Conservation (phyloP, 2,329 filamentous ascomycete genomes). For the Diaporthe capsici region DNA sequence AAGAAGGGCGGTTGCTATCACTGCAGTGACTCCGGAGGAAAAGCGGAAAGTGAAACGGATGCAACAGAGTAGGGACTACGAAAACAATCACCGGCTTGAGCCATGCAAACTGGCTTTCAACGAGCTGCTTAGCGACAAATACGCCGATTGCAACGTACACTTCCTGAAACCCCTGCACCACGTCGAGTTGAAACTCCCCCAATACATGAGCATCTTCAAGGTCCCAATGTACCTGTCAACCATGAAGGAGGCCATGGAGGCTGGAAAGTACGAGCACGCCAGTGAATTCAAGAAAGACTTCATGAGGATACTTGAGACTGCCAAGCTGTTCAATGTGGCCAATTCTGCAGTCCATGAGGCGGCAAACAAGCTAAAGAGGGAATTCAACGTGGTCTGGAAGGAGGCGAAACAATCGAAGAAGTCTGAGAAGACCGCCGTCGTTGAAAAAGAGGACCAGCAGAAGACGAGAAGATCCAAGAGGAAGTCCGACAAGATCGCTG, state of each 20-base stretch:
- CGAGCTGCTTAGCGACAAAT: not conserved
- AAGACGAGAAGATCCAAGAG: too few species aligned
- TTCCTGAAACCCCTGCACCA: constrained; percentile 91
- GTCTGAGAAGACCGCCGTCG: constrained; percentile 71
- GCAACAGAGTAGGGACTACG: not conserved
- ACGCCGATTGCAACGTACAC: not conserved
- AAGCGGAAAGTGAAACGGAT: not conserved
- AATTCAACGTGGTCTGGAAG: constrained; percentile 70
- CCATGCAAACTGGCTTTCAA: too few species aligned
- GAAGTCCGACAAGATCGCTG: constrained; percentile 1
- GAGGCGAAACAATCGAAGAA: constrained; percentile 54
- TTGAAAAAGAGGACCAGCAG: constrained; percentile 27
- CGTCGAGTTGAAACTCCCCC: constrained; percentile 91
- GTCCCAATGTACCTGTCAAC: constrained; percentile 95
- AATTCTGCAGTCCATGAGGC: constrained; percentile 80
- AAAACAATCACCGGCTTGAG: too few species aligned
- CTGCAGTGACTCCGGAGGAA: not conserved
- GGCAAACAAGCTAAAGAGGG: constrained; percentile 79
- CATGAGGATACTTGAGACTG: constrained; percentile 87
- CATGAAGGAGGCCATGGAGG: constrained; percentile 80
- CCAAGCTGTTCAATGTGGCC: constrained; percentile 86
- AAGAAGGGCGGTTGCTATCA: not conserved
- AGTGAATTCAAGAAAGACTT: constrained; percentile 91
- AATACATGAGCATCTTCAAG: constrained; percentile 93
- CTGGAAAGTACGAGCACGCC: constrained; percentile 82